Base-by-base conservation (phyloP, 257 asterid species). In the Euphrasia confusa region DNA sequence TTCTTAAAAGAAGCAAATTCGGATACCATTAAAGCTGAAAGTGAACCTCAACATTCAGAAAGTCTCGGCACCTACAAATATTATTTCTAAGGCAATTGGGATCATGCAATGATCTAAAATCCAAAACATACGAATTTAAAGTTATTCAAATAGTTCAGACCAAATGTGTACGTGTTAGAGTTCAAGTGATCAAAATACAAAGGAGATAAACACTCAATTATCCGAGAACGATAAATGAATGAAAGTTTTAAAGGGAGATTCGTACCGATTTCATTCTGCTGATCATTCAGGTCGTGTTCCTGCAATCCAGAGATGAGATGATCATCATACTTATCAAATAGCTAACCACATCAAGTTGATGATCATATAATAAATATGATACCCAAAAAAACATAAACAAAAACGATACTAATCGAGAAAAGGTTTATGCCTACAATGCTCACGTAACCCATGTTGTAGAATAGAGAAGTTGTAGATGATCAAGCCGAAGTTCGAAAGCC, bases 221-320 rank as follows among this genome's bases (percentile, higher is more conserved):
- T 35, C 11, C 47, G 2, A 28, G 5, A 61, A 65, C 58, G 52
- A 26, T 30, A 11, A 52, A 70, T 21, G 17, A 58, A 64, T n/a
- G 58, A 63, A 12, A 13, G 64, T 62, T 14, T 4, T 5, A 53
- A 33, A 48, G 11, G 4, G 55, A 52, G 62, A 52, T 63, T 33
- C 74, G 27, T 84, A 89, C 97, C 87, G 66, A 89, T 83, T 71
- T 84, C 87, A 76, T 67, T 65, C 75, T 81, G 83, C 75, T 74
- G 80, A 60, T 68, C 62, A 39, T 72, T 72, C 40, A 76, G 81
- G 64, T 66, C 71, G 48, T 1, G 17, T 13, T 68, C 94, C 97
- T 89, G 80, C 83, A 79, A 79, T 52, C 58, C 67, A 67, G 47
- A 47, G 12, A 61, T 26, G 35, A 60, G 15, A 42, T 42, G 37